phyloP scores from a whole-genome alignment of 768 basidiomycete species.

The Pleurotus cornucopiae region DNA sequence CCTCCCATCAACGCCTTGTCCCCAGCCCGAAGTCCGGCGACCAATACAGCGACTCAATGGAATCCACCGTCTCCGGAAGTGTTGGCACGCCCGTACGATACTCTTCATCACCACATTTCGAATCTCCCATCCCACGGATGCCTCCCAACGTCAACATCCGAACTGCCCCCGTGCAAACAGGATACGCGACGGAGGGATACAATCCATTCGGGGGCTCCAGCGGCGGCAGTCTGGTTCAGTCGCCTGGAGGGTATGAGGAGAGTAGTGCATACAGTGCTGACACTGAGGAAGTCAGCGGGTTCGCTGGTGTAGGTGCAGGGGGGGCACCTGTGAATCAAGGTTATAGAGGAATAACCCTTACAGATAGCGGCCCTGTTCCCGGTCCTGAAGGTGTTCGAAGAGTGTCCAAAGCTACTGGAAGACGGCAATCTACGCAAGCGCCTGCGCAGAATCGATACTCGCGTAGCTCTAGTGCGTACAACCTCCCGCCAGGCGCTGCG shows the following conservation, averaged over 20 bases:
- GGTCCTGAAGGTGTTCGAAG: conserved; percentile 74
- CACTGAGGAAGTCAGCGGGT: conserved; percentile 26
- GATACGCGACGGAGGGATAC: conserved; percentile 41
- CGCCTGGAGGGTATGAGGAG: conserved; percentile 36
- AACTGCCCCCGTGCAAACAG: conserved; percentile 19
- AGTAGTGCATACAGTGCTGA: conserved; percentile 27
- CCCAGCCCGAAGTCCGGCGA: conserved; percentile 37
- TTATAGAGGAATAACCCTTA: conserved; percentile 68
- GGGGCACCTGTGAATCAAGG: conserved; percentile 4
- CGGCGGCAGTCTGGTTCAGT: conserved; percentile 19
- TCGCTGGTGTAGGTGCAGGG: conserved; percentile 31
- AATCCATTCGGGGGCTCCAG: conserved; percentile 54
- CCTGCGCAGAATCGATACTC: conserved; percentile 71
- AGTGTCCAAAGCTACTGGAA: conserved; percentile 58
- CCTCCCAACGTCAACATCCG: conserved; percentile 9
- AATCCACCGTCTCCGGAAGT: conserved; percentile 26
- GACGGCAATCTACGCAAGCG: conserved; percentile 59
- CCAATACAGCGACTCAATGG: conserved; percentile 33
- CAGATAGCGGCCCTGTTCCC: conserved; percentile 82
- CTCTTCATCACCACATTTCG: conserved; percentile 3
- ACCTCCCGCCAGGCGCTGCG: conserved; percentile 74
- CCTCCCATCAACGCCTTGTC: conserved; percentile 38
- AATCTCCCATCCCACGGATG: conserved; percentile 8
- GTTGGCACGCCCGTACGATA: conserved; percentile 12
- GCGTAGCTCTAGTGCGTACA: conserved; percentile 46